These are phyloP conservation scores for Hymenoscyphus linearis DNA, from an alignment of 2,329 filamentous ascomycete species.

Conservation along the genomic window DNA sequence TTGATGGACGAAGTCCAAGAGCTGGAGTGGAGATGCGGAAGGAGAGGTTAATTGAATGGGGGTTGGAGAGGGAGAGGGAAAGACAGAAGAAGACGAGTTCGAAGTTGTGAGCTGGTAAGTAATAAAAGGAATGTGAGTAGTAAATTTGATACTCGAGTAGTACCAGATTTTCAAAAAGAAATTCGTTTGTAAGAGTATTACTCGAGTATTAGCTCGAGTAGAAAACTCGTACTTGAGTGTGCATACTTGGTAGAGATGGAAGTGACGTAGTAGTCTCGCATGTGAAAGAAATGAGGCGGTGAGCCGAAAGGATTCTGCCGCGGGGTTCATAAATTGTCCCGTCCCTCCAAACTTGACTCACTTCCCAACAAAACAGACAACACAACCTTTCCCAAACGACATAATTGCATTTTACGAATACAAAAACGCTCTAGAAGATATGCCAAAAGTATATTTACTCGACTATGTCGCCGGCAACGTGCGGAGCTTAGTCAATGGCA, in stretches of 20 bases:
- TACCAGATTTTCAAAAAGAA: no score
- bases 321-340: background rate
- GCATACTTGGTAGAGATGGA: background rate
- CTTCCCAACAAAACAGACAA: background rate
- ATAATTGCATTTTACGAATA: background rate
- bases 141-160: no score
- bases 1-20: constrained; percentile 27
- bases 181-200: no score
- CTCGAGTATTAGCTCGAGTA: no score
- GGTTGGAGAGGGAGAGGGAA: constrained; percentile 12
- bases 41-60: constrained; percentile 29
- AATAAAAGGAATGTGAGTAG: no score
- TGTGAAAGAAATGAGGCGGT: background rate
- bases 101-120: background rate
- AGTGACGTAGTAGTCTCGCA: no score
- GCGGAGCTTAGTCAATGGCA: constrained; percentile 91
- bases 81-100: background rate
- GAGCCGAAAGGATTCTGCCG: background rate
- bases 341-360: constrained; percentile 1
- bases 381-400: background rate
- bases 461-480: constrained; percentile 97
- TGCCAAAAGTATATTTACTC: constrained; percentile 72
- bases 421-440: background rate
- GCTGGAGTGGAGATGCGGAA: constrained; percentile 29
- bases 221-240: no score